phyloP scores from a whole-genome alignment of 2,329 filamentous ascomycete genomes.

The Aspergillus neotritici region DNA sequence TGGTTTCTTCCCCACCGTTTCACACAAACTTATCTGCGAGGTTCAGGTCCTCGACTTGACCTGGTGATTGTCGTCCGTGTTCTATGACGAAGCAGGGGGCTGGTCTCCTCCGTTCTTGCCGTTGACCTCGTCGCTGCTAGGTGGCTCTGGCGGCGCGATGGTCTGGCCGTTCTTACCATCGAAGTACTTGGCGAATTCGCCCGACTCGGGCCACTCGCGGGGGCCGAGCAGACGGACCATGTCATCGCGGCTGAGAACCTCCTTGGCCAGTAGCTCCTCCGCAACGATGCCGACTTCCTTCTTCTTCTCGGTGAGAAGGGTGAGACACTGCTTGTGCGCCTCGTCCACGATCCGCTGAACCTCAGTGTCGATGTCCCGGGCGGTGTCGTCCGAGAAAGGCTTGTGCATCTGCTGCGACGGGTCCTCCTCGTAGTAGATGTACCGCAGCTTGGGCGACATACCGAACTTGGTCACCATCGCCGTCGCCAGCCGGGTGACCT shows the following conservation, averaged over 20 bases:
- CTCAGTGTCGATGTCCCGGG: conserved; percentile 84
- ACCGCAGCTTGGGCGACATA: conserved; percentile 92
- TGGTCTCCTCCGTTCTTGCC: conserved; percentile 34
- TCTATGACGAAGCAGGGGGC: conserved; percentile 25
- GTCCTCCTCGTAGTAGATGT: conserved; percentile 82
- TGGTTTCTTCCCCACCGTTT: conserved; percentile 9
- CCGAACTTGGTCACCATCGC: conserved; percentile 99
- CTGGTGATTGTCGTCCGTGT: conserved; percentile 4
- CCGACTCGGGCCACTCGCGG: conserved; percentile 74
- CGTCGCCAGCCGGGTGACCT: conserved; percentile 91
- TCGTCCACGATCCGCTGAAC: conserved; percentile 87
- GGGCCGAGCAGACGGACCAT: conserved; percentile 82
- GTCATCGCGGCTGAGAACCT: conserved; percentile 85
- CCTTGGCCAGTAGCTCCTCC: conserved; percentile 87
- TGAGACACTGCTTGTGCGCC: conserved; percentile 84
- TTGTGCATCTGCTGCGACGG: conserved; percentile 73
- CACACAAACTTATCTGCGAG: conserved; percentile 3
- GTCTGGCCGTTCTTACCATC: conserved; percentile 47
- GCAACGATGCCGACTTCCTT: conserved; percentile 81
- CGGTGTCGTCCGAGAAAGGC: conserved; percentile 92
- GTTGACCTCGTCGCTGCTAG: conserved; percentile 41
- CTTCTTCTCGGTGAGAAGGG: conserved; percentile 79
- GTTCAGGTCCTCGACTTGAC: neutral
- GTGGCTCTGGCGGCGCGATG: conserved; percentile 47
- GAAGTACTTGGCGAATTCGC: conserved; percentile 95